Evolutionary conservation across 768 basidiomycete species (phyloP), one percentile per base, ranked within the genome.

Genomic region (Podaxis sp.): DNA sequence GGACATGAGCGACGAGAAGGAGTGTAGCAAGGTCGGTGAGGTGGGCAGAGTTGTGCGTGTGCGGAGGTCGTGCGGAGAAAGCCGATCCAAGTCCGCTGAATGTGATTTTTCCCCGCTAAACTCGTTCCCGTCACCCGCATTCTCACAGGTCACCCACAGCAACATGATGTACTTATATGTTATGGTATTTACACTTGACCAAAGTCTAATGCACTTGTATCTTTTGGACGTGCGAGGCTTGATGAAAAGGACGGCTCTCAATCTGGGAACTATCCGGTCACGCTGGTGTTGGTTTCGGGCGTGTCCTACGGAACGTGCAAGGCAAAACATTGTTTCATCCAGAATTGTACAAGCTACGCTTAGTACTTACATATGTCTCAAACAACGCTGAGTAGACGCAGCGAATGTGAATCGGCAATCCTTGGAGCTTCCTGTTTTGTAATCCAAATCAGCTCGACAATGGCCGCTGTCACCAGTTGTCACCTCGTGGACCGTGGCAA

Each of bases 1-100:
- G 66, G 87, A 79, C 89, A 91, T 91, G 56, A 64, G 56, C 46
- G 62, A 66, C 64, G 56, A 53, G 52, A 59, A 41, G 50, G 59
- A 62, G 58, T 33, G 49, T 38, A 40, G 52, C n/a, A 20, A 20
- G 22, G 51, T 48, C 40, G 63, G 37, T 36, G 41, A 48, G 11
- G 10, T 37, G 15, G 59, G 50, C 20, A 49, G 20, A 26, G 51
- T 28, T 55, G 54, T 40, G 54, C 2, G 37, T 37, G 37, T 37
- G 37, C 38, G 54, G 60, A 55, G 61, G 55, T 20, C n/a, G 44
- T n/a, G 40, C 59, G 59, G 60, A 62, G 61, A 56, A 62, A 26
- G 61, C 61, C 61, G 61, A 62, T 49, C 48, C 52, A 55, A 51
- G 58, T 51, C 36, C 60, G 17, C 52, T 63, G n/a, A 70, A 59